Percentiles rank a stretch among this genome's conserved stretches.
phyloP scores from a whole-genome alignment of 2,329 filamentous ascomycete genomes.

The Sclerotiophoma versabilis region DNA sequence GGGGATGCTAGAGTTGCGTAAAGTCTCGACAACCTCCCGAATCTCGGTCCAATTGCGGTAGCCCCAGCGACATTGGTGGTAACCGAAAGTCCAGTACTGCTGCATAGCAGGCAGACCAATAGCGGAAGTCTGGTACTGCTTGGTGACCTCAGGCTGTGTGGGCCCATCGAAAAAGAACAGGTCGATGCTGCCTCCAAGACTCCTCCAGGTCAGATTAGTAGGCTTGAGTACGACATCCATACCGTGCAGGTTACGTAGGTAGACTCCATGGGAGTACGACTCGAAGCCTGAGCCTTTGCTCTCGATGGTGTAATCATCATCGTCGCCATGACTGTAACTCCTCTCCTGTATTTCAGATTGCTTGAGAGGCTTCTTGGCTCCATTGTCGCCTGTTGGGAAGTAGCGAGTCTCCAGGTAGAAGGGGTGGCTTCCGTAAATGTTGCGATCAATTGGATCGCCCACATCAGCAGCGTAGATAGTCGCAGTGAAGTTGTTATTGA shows the following conservation, averaged over 20 bases:
- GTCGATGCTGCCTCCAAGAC: slow-evolving; percentile 78
- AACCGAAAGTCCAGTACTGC: slow-evolving; percentile 80
- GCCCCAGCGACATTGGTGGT: slow-evolving; percentile 84
- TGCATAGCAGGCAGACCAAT: slow-evolving; percentile 78
- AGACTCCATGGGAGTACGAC: slow-evolving; percentile 78
- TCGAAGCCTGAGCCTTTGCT: slow-evolving; percentile 60
- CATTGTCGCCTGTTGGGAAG: slow-evolving; percentile 62
- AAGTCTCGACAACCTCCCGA: slow-evolving; percentile 63
- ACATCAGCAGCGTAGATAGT: slow-evolving; percentile 73
- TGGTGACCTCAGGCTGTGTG: slow-evolving; percentile 70
- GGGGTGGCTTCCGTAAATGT: slow-evolving; percentile 79
- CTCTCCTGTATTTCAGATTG: slow-evolving; percentile 56
- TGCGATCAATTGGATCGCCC: slow-evolving; percentile 68
- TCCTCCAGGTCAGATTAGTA: slow-evolving; percentile 73
- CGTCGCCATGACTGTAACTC: slow-evolving; percentile 15
- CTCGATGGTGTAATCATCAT: neutral
- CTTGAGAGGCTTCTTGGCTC: slow-evolving; percentile 61
- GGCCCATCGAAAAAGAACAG: slow-evolving; percentile 82
- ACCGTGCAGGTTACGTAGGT: slow-evolving; percentile 76
- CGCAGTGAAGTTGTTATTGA: slow-evolving; percentile 76
- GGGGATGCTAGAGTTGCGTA: slow-evolving; percentile 63
- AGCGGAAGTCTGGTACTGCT: slow-evolving; percentile 71
- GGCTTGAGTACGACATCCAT: slow-evolving; percentile 74
- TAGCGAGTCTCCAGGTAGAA: slow-evolving; percentile 84
- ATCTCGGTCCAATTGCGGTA: slow-evolving; percentile 76